Percentiles rank a stretch among this genome's conserved stretches.
Conservation (phyloP, 2,329 filamentous ascomycete genomes). For the Trichoderma oligosporum region DNA sequence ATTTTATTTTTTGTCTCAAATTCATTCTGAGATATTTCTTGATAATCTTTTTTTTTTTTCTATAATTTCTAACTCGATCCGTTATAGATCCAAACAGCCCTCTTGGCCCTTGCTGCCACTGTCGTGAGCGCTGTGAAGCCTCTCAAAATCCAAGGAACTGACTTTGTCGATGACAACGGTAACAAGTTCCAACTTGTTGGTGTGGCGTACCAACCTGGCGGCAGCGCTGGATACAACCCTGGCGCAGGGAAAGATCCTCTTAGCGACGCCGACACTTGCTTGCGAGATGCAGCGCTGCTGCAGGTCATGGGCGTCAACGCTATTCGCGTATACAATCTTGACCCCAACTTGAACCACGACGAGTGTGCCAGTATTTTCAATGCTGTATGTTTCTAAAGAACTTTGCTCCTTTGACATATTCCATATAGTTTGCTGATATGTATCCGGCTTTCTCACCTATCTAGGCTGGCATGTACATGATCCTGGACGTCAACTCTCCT, state of each 20-base stretch:
- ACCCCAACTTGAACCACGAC: conserved; percentile 63
- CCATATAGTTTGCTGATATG: too few species aligned
- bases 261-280: conserved; percentile 54
- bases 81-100: conserved; percentile 39
- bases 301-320: conserved; percentile 63
- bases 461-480: conserved; percentile 63
- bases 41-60: not conserved
- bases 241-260: conserved; percentile 54
- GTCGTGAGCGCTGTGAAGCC: conserved; percentile 54
- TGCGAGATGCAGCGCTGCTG: conserved; percentile 63
- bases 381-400: conserved; percentile 37
- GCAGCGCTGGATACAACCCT: conserved; percentile 59
- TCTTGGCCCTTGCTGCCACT: conserved; percentile 52
- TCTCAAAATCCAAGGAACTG: conserved; percentile 53
- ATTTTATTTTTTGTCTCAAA: too few species aligned
- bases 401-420: too few species aligned
- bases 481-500: conserved; percentile 66
- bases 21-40: too few species aligned
- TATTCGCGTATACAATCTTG: conserved; percentile 67
- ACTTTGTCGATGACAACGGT: conserved; percentile 58
- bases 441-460: not conserved
- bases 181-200: conserved; percentile 64
- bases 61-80: not conserved
- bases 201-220: conserved; percentile 66
- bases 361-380: conserved; percentile 66